A percentile compares a stretch with the other conserved stretches of the same genome.
These are phyloP conservation scores for Fusarium verticillioides DNA, from an alignment of 2,329 filamentous ascomycete species.

Conservation along the genomic window DNA sequence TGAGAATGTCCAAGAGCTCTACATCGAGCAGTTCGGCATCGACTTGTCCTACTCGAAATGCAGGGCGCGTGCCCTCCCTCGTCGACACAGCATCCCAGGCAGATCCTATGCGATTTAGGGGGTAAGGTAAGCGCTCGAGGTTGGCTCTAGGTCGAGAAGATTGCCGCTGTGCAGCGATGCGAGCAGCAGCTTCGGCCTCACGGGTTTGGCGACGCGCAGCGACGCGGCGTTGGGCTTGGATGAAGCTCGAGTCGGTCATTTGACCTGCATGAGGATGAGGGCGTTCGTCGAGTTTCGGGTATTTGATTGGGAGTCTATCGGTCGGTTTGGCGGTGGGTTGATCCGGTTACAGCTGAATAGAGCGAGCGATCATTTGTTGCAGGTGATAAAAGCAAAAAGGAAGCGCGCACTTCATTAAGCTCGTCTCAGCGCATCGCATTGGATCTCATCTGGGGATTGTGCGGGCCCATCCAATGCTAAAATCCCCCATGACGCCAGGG, in stretches of 20 bases:
- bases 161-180: slow-evolving; percentile 61
- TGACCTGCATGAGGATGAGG: slow-evolving; percentile 49
- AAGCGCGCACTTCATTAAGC: slow-evolving; percentile 15
- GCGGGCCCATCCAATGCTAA: slow-evolving; percentile 24
- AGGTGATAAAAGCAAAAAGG: slow-evolving; percentile 19
- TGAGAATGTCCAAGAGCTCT: slow-evolving; percentile 87
- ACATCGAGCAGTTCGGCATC: slow-evolving; percentile 96
- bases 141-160: slow-evolving; percentile 64
- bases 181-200: slow-evolving; percentile 72
- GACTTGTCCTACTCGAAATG: slow-evolving; percentile 94
- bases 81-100: slow-evolving; percentile 79
- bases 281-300: neutral
- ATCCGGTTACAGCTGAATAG: neutral
- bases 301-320: neutral
- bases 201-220: slow-evolving; percentile 81
- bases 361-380: slow-evolving; percentile 11
- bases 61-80: slow-evolving; percentile 82
- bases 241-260: slow-evolving; percentile 75
- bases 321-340: neutral
- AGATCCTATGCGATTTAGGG: slow-evolving; percentile 68
- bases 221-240: slow-evolving; percentile 88
- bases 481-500: slow-evolving; percentile 35
- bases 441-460: slow-evolving; percentile 30
- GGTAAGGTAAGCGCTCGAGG: slow-evolving; percentile 68
- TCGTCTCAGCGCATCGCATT: slow-evolving; percentile 7